Evolutionary conservation across 345 rosid species (phyloP), one percentile per base, ranked within the genome.

Genomic region (Zanthoxylum bungeanum): DNA sequence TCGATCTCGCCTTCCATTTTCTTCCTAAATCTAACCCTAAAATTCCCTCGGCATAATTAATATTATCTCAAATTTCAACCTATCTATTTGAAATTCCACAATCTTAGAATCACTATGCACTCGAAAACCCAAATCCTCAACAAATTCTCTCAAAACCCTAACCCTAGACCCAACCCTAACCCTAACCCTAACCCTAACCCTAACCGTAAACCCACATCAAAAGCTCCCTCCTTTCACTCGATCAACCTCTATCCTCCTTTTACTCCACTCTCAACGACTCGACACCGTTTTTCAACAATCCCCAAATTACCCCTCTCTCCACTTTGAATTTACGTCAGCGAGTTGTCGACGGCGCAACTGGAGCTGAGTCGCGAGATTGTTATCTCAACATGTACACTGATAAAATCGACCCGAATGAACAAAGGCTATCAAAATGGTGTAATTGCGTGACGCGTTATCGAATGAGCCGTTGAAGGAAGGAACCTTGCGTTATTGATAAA

Each of bases 361-460:
- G 98, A 11, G 98, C 98, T 0, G 96, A 89, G 80, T 92, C 98
- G 27, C 95, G 97, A 1, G 96, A 95, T 76, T 95, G 98, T 73
- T 95, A 95, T 64, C 96, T 95, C 68, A 95, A 95, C 52, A 92
- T 91, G 98, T 92, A 95, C 77, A 98, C 98, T 0, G 98, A 95
- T 53, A 92, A 91, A 75, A 89, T 88, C 27, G 97, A 95, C 72
- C 98, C 93, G 1, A 87, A 95, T 62, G 99, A 95, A 80, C 93
- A 91, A 82, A 82, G 97, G 69, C 87, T 95, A 17, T 93, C 96
- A 0, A 92, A 83, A 75, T 92, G 99, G 97, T 65, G 86, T 4
- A 92, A 90, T 73, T 94, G 95, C 42, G 86, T n/a, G n/a, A n/a
- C n/a, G n/a, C 99, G 10, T 79, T 92, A 40, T 88, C 99, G 0